phyloP scores from a whole-genome alignment of 1,284 basidiomycete genomes.

The Retiboletus flavoniger region DNA sequence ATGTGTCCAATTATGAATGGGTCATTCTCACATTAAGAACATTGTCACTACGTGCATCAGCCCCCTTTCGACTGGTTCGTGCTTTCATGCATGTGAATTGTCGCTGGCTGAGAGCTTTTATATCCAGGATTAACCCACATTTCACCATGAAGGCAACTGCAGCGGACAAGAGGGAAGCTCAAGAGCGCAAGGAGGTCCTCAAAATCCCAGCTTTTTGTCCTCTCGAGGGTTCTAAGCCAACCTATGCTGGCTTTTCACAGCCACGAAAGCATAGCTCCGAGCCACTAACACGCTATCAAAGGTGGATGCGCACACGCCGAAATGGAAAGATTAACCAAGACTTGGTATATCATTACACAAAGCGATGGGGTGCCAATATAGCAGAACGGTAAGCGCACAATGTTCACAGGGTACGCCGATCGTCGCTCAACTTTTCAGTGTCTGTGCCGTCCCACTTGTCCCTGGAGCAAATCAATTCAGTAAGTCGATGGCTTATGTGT shows the following conservation, averaged over 20 bases:
- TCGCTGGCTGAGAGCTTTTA: slow-evolving; percentile 5
- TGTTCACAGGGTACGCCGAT: not conserved
- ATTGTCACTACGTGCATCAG: slow-evolving; percentile 34
- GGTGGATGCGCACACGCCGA: slow-evolving; percentile 43
- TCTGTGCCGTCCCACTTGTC: slow-evolving; percentile 46
- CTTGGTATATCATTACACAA: slow-evolving; percentile 52
- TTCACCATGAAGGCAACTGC: slow-evolving; percentile 32
- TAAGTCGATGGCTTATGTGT: slow-evolving; percentile 23
- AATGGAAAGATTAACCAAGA: slow-evolving; percentile 23
- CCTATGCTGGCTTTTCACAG: slow-evolving; percentile 47
- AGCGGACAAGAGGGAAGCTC: slow-evolving; percentile 34
- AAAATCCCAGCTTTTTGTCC: slow-evolving; percentile 48
- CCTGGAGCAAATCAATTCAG: slow-evolving; percentile 48
- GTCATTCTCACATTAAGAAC: slow-evolving; percentile 5
- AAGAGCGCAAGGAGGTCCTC: slow-evolving; percentile 34
- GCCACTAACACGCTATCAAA: slow-evolving; percentile 60
- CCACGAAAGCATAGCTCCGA: slow-evolving; percentile 42
- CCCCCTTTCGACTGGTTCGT: slow-evolving; percentile 62
- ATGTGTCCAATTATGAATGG: slow-evolving; percentile 29
- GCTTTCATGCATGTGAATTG: not conserved
- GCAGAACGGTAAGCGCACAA: slow-evolving; percentile 51
- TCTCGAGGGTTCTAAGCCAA: slow-evolving; percentile 14
- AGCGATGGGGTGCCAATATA: slow-evolving; percentile 36
- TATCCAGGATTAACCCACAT: slow-evolving; percentile 53
- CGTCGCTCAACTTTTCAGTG: slow-evolving; percentile 36